phyloP scores from a whole-genome alignment of 441 rosid genomes.

The Jatropha multifida region DNA sequence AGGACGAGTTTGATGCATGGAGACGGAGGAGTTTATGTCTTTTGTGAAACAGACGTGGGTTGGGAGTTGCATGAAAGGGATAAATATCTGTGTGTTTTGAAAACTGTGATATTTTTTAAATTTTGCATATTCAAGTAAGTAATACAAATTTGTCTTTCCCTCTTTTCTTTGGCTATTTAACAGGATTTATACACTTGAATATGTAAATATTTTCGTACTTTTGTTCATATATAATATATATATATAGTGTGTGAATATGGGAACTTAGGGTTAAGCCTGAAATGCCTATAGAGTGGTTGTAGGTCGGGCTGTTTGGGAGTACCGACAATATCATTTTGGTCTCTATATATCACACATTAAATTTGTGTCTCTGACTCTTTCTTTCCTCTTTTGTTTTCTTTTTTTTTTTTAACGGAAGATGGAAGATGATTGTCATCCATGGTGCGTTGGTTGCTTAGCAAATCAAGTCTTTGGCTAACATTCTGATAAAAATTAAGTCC shows the following conservation, averaged over 20 bases:
- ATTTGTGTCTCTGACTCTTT: not conserved
- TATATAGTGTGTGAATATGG: not conserved
- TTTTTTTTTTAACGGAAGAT: not conserved
- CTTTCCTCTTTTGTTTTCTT: no score
- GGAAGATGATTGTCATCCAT: no score
- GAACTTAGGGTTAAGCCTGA: constrained; percentile 14
- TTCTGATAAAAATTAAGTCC: no score
- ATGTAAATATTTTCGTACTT: not conserved
- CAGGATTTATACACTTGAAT: constrained; percentile 5
- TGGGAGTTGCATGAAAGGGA: constrained; percentile 25
- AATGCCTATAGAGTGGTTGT: constrained; percentile 1
- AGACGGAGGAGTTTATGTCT: constrained; percentile 11
- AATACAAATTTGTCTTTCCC: constrained; percentile 2
- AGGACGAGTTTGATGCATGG: constrained; percentile 26
- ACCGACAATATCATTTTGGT: constrained; percentile 33
- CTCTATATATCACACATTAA: not conserved
- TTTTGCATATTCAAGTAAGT: not conserved
- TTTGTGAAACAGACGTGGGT: constrained; percentile 30
- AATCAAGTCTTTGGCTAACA: no score
- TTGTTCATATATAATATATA: no score
- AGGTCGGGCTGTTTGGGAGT: constrained; percentile 35
- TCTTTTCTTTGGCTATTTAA: constrained; percentile 6
- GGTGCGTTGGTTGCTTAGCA: no score
- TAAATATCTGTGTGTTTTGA: not conserved
- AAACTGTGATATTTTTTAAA: not conserved